Conservation (phyloP, 176 grass and related monocot species). For the Guadua angustifolia region DNA sequence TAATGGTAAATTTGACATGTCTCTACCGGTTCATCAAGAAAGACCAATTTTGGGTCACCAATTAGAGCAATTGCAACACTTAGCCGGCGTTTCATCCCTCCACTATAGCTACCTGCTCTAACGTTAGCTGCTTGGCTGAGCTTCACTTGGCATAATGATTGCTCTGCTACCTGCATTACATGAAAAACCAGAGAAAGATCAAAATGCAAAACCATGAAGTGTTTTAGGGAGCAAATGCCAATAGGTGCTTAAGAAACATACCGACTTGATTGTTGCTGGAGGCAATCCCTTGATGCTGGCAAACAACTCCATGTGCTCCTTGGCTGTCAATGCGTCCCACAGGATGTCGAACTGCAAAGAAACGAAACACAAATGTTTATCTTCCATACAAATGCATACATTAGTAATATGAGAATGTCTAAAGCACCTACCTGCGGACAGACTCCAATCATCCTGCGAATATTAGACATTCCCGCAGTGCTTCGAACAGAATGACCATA, state of each 20-base stretch:
- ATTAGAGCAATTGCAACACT: constrained; percentile 96
- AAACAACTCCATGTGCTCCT: constrained; percentile 88
- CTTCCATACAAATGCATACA: constrained; percentile 8
- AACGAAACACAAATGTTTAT: constrained; percentile 22
- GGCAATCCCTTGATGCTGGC: constrained; percentile 94
- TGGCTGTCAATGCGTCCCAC: constrained; percentile 90
- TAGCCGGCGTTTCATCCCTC: constrained; percentile 92
- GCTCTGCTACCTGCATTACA: constrained; percentile 65
- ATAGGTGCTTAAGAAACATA: constrained; percentile 46
- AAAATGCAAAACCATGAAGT: constrained; percentile 10
- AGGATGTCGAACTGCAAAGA: constrained; percentile 88
- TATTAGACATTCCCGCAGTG: constrained; percentile 80
- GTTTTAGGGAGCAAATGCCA: constrained; percentile 24
- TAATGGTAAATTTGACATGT: constrained; percentile 19
- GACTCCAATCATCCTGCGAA: constrained; percentile 94
- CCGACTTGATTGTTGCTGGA: constrained; percentile 69
- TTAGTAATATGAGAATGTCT: constrained; percentile 16
- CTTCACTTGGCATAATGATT: constrained; percentile 89
- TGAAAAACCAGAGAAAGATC: constrained; percentile 31
- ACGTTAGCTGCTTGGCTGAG: constrained; percentile 77
- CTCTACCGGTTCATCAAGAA: constrained; percentile 92
- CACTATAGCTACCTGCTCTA: constrained; percentile 91
- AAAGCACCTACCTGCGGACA: constrained; percentile 76
- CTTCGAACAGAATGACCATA: constrained; percentile 87
- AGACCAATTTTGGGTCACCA: constrained; percentile 90